Evolutionary conservation across 345 rosid genomes (phyloP).

Genomic region (Barbarea vulgaris): DNA sequence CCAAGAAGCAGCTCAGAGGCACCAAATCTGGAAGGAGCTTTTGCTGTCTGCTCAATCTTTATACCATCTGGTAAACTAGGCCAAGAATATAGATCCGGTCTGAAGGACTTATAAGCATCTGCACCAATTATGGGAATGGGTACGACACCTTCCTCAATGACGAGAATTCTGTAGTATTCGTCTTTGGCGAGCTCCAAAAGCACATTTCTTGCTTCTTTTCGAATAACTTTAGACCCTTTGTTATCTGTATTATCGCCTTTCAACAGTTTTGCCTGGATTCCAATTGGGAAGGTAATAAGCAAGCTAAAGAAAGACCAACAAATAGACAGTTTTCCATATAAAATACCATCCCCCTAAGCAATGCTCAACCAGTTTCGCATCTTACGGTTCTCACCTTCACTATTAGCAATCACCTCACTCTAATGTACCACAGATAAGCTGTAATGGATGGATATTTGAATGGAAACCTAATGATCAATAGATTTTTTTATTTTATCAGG

Average conservation of each 20-base stretch:
- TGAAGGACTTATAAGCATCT: conserved; percentile 70
- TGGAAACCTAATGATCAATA: conserved; percentile 3
- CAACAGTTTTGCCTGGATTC: conserved; percentile 59
- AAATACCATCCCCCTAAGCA: neutral
- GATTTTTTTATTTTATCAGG: neutral
- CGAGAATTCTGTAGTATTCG: conserved; percentile 68
- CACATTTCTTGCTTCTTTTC: conserved; percentile 75
- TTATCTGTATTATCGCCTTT: conserved; percentile 48
- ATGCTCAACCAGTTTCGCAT: neutral
- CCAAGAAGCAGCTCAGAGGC: conserved; percentile 83
- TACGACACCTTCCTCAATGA: conserved; percentile 82
- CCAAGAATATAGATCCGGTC: conserved; percentile 73
- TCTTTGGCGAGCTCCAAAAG: conserved; percentile 83
- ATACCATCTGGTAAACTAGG: conserved; percentile 83
- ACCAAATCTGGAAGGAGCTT: conserved; percentile 68
- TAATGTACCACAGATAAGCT: neutral
- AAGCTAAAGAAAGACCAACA: neutral
- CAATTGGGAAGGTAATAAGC: conserved; percentile 3
- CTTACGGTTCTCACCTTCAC: neutral
- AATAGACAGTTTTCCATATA: neutral
- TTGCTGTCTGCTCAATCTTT: conserved; percentile 55
- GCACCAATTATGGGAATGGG: conserved; percentile 81
- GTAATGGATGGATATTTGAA: neutral
- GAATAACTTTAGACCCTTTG: conserved; percentile 53
- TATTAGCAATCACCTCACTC: neutral